These are phyloP conservation scores for Penicillium sp. DNA, from an alignment of 2,329 filamentous ascomycete species.

Conservation along the genomic window DNA sequence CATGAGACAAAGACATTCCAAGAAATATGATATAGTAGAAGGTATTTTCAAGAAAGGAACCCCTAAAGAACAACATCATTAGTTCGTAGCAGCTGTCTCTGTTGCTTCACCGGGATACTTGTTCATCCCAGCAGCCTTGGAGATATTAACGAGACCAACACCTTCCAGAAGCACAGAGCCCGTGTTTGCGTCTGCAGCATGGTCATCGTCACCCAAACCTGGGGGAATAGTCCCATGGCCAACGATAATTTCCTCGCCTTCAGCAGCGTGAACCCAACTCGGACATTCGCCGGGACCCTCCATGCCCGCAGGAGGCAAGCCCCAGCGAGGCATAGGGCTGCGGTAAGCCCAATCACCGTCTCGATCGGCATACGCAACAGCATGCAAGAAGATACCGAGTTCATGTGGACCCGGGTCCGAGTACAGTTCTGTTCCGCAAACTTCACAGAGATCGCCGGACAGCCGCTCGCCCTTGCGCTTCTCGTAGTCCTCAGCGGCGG, in stretches of 20 bases:
- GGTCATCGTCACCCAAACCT: slow-evolving; percentile 24
- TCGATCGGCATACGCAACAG: slow-evolving; percentile 80
- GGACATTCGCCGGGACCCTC: slow-evolving; percentile 68
- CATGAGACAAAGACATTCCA: not conserved
- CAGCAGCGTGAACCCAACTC: slow-evolving; percentile 39
- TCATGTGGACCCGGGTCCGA: slow-evolving; percentile 89
- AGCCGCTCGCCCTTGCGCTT: slow-evolving; percentile 90
- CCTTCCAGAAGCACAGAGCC: slow-evolving; percentile 33
- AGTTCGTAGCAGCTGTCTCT: not conserved
- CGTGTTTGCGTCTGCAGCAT: slow-evolving; percentile 12
- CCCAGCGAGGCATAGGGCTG: slow-evolving; percentile 82
- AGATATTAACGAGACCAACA: slow-evolving; percentile 37
- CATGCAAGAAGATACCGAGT: slow-evolving; percentile 90
- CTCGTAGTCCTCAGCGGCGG: slow-evolving; percentile 87
- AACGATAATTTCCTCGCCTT: slow-evolving; percentile 40
- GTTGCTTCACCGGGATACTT: not conserved
- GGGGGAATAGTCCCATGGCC: slow-evolving; percentile 35
- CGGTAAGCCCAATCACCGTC: slow-evolving; percentile 83
- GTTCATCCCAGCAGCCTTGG: slow-evolving; percentile 11
- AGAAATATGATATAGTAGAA: not conserved
- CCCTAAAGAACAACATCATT: not conserved
- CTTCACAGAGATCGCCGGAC: slow-evolving; percentile 75
- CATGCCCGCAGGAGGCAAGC: slow-evolving; percentile 70
- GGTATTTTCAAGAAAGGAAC: slow-evolving; percentile 6
- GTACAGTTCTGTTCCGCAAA: slow-evolving; percentile 86